Base-by-base conservation (phyloP, 768 basidiomycete genomes). In the Collybiopsis confluens region DNA sequence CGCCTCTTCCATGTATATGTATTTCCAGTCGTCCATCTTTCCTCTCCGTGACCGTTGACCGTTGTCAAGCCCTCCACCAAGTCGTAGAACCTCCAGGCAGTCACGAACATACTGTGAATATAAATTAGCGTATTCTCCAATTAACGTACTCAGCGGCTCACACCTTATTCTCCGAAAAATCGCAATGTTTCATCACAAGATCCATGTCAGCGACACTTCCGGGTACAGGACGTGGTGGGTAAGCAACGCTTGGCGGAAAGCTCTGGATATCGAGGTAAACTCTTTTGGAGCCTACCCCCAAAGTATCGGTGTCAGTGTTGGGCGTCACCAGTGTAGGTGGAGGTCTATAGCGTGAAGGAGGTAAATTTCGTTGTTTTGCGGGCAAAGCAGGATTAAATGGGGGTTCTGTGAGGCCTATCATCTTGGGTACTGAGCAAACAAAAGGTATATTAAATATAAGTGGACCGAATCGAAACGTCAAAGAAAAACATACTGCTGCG, bases 191-290 rank as follows among this genome's bases (percentile, higher is more conserved):
- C 84, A 91, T 83, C 23, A 96, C 73, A 40, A 87, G 74, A 70
- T 98, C 94, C 72, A 98, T 70, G 66, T 97, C 94, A 36, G 92
- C 80, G n/a, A 92, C 79, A 58, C 88, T 86, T 4, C 89, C 88
- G 1, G 86, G 78, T 4, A 84, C 74, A 13, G 94, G 94, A 51
- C 95, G 78, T 4, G 92, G 89, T 6, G 94, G 90, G 62, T 90
- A 95, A 21, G 88, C 86, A 53, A 85, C 79, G 59, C 80, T 69
- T 6, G 83, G 80, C 38, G 80, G 73, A 50, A 74, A 66, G 59
- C 76, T 78, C 58, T 82, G 77, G 49, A 87, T 77, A 59, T 88
- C 83, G 9, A 88, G 74, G 65, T 93, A 96, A 16, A 77, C 72
- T 60, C 94, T 81, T 63, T 82, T 84, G 10, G 89, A 79, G 15